Evolutionary conservation across 371 early-diverging fungal genomes (phyloP).

Genomic region (Apophysomyces trapeziformis): DNA sequence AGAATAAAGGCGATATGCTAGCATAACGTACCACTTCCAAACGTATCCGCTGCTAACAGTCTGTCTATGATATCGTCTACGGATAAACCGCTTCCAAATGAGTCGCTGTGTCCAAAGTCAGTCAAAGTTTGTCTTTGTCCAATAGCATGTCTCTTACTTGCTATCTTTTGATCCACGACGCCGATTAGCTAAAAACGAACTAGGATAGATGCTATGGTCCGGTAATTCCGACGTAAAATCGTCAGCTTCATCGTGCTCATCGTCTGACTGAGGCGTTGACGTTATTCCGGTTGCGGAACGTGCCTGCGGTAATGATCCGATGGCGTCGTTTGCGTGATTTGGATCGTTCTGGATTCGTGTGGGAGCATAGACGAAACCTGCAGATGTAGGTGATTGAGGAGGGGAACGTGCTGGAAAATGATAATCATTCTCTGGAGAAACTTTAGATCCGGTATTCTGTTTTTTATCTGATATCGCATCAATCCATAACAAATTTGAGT

Average conservation of each 20-base stretch:
- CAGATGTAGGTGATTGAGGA: not conserved
- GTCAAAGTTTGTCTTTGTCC: not conserved
- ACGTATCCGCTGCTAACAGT: conserved; percentile 28
- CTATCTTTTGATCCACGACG: conserved; percentile 51
- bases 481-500: not conserved
- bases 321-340: not conserved
- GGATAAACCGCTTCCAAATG: conserved; percentile 40
- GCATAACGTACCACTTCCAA: conserved; percentile 28
- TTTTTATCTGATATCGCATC: not conserved
- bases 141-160: conserved; percentile 29
- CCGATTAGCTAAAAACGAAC: conserved; percentile 8
- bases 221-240: conserved; percentile 1
- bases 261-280: not conserved
- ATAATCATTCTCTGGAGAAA: not conserved
- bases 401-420: not conserved
- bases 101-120: conserved; percentile 30
- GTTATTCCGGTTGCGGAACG: not conserved
- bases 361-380: conserved; percentile 40
- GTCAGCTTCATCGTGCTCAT: not conserved
- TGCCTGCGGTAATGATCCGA: not conserved
- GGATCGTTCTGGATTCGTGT: conserved; percentile 14
- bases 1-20: not conserved
- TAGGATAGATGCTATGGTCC: conserved; percentile 7
- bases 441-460: not conserved
- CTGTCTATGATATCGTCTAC: conserved; percentile 46